phyloP scores from a whole-genome alignment of 2,329 filamentous ascomycete species.

The Botrytis elliptica region DNA sequence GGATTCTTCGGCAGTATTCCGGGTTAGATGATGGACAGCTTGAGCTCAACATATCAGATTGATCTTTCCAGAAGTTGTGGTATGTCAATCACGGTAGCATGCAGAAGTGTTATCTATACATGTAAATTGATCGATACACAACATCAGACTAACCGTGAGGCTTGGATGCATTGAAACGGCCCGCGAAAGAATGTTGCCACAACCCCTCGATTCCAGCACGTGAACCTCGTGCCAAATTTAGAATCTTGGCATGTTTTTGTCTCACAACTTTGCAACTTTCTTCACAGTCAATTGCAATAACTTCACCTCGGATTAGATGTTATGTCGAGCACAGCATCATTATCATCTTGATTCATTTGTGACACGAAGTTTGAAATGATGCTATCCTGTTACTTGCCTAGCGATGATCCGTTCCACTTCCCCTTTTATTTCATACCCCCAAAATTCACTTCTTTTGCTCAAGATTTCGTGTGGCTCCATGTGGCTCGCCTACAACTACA shows the following conservation, averaged over 20 bases:
- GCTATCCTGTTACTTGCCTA: slow-evolving; percentile 41
- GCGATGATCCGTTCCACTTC: slow-evolving; percentile 45
- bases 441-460: slow-evolving; percentile 1
- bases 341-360: neutral
- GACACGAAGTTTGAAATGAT: neutral
- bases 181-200: neutral
- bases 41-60: neutral
- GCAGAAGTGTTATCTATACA: neutral
- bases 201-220: neutral
- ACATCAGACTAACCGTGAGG: neutral
- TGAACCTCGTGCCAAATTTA: neutral
- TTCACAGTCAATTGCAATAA: neutral
- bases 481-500: slow-evolving; percentile 19
- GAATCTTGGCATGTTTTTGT: neutral
- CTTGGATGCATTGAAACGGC: neutral
- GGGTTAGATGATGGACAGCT: neutral
- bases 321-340: neutral
- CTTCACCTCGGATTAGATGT: neutral
- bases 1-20: neutral
- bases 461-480: slow-evolving; percentile 10
- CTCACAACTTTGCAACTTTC: neutral
- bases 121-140: neutral
- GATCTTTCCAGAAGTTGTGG: neutral
- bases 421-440: slow-evolving; percentile 17
- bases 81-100: neutral